phyloP scores from a whole-genome alignment of 805 yeast species.

The Wickerhamiella galacta region DNA sequence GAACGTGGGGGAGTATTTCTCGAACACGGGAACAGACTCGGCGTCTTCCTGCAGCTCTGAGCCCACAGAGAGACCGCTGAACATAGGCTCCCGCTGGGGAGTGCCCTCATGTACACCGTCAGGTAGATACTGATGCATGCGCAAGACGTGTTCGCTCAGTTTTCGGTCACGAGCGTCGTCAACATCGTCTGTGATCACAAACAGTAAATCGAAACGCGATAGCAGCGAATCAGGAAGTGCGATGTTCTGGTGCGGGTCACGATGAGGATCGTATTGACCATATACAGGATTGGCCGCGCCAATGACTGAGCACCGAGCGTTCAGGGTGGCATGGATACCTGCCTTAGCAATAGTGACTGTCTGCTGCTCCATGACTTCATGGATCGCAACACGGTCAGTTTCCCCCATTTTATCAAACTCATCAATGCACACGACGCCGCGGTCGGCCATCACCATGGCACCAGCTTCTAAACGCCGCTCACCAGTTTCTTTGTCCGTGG shows the following conservation, averaged over 20 bases:
- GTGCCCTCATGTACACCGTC: constrained; percentile 85
- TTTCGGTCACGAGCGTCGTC: constrained; percentile 68
- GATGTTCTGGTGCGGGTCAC: constrained; percentile 90
- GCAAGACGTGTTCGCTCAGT: constrained; percentile 84
- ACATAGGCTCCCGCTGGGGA: constrained; percentile 67
- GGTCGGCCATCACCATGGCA: constrained; percentile 96
- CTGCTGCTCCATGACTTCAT: constrained; percentile 99
- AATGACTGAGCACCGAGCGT: constrained; percentile 90
- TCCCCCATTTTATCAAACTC: constrained; percentile 98
- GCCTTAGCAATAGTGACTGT: constrained; percentile 97
- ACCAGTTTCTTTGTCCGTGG: constrained; percentile 91
- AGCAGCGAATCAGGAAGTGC: constrained; percentile 92
- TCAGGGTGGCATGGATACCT: constrained; percentile 89
- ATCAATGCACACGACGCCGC: constrained; percentile 96
- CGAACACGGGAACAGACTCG: constrained; percentile 38
- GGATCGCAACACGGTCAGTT: constrained; percentile 91
- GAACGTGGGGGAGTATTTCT: constrained; percentile 62
- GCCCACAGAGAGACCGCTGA: constrained; percentile 68
- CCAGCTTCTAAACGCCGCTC: constrained; percentile 95
- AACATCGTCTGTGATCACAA: constrained; percentile 92
- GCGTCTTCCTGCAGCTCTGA: constrained; percentile 33
- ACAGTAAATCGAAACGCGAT: constrained; percentile 90
- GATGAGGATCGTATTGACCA: constrained; percentile 91
- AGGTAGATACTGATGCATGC: constrained; percentile 81
- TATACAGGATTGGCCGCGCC: constrained; percentile 97